Conservation (phyloP, 2,329 filamentous ascomycete species). For the Monilinia laxa region DNA sequence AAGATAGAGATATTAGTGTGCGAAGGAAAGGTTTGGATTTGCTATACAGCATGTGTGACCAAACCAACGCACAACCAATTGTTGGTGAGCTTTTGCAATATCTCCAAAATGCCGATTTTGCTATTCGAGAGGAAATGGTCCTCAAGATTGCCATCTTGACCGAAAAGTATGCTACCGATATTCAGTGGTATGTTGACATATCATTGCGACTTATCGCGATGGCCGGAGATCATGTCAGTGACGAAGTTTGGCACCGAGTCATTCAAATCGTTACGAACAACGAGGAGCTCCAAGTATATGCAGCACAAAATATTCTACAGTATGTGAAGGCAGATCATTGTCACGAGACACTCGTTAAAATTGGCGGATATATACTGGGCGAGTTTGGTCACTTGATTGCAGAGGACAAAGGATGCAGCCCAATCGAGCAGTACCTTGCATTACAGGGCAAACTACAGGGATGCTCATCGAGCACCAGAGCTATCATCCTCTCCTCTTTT, state of each 20-base stretch:
- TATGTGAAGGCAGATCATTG: slow-evolving; percentile 92
- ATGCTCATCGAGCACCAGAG: slow-evolving; percentile 84
- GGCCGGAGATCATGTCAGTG: slow-evolving; percentile 97
- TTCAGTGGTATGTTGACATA: slow-evolving; percentile 99
- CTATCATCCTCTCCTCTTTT: slow-evolving; percentile 92
- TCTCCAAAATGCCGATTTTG: slow-evolving; percentile 94
- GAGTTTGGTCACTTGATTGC: slow-evolving; percentile 97
- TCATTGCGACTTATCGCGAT: slow-evolving; percentile 91
- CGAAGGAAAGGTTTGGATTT: slow-evolving; percentile 92
- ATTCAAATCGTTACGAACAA: slow-evolving; percentile 99
- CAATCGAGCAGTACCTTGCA: slow-evolving; percentile 94
- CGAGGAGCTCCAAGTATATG: slow-evolving; percentile 95
- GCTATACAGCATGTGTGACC: slow-evolving; percentile 99
- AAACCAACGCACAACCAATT: slow-evolving; percentile 88
- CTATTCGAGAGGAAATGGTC: slow-evolving; percentile 98
- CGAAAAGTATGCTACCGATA: slow-evolving; percentile 96
- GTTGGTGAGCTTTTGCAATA: slow-evolving; percentile 93
- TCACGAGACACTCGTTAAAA: slow-evolving; percentile 96
- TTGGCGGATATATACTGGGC: slow-evolving; percentile 91
- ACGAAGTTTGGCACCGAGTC: slow-evolving; percentile 98
- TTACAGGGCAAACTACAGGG: slow-evolving; percentile 85
- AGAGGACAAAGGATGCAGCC: slow-evolving; percentile 86
- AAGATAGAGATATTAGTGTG: slow-evolving; percentile 95
- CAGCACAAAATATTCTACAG: slow-evolving; percentile 86
- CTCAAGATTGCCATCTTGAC: slow-evolving; percentile 97